Conservation (phyloP, 31 red algal species). For the Bonnemaisonia californica region DNA sequence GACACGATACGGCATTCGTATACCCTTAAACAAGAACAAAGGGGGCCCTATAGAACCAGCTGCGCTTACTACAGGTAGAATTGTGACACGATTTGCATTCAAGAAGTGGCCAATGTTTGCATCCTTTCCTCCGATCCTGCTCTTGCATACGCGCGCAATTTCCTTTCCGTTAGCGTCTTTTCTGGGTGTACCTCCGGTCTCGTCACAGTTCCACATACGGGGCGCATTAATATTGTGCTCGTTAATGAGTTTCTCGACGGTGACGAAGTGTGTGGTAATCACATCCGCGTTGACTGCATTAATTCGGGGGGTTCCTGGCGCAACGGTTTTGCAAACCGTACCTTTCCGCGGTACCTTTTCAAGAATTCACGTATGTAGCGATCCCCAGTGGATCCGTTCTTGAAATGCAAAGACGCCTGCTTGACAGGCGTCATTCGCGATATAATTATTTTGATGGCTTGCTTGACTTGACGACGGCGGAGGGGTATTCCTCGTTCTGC, state of each 20-base stretch:
- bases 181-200: constrained; percentile 3
- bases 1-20: not conserved
- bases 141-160: no score
- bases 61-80: not conserved
- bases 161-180: not conserved
- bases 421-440: not conserved
- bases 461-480: not conserved
- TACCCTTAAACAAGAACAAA: constrained; percentile 11
- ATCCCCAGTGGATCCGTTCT: not conserved
- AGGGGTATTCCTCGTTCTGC: constrained; percentile 2
- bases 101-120: not conserved
- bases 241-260: constrained; percentile 5
- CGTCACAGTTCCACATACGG: not conserved
- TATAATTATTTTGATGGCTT: constrained; percentile 18
- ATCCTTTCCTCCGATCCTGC: not conserved
- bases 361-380: not conserved
- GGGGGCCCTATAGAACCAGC: not conserved
- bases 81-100: not conserved
- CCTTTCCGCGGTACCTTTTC: not conserved
- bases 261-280: not conserved
- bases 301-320: not conserved
- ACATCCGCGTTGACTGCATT: not conserved
- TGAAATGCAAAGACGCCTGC: not conserved
- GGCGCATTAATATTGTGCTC: constrained; percentile 4
- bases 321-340: not conserved